These are phyloP conservation scores for Backusella parvicylindrica DNA, from an alignment of 192 early-diverging fungal species.

Conservation along the genomic window DNA sequence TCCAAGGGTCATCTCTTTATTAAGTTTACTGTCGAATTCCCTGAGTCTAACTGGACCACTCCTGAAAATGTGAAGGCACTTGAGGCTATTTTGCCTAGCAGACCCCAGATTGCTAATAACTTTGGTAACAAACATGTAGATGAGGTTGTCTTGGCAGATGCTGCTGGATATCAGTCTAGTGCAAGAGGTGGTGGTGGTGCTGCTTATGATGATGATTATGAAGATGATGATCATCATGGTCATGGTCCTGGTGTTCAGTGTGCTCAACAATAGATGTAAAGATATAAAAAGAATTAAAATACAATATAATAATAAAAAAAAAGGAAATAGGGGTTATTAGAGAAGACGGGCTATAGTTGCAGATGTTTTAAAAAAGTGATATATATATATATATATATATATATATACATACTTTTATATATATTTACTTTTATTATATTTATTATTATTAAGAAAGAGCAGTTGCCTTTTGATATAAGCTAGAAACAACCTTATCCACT, in stretches of 20 bases:
- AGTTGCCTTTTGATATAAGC: conserved; percentile 86
- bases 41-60: conserved; percentile 73
- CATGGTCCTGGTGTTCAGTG: conserved; percentile 32
- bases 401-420: not conserved
- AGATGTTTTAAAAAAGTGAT: not conserved
- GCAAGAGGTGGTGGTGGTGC: not conserved
- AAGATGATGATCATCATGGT: conserved; percentile 6
- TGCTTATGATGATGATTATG: conserved; percentile 22
- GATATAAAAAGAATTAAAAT: not conserved
- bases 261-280: conserved; percentile 24
- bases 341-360: too few relatives aligned
- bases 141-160: conserved; percentile 71
- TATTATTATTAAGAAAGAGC: not conserved
- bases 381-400: not conserved
- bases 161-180: conserved; percentile 24
- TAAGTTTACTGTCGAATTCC: conserved; percentile 94
- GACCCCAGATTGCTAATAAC: conserved; percentile 46
- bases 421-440: not conserved
- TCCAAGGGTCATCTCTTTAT: conserved; percentile 91
- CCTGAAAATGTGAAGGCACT: conserved; percentile 70
- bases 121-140: conserved; percentile 63
- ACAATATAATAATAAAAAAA: not conserved
- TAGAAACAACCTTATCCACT: conserved; percentile 92
- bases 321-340: not conserved
- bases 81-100: conserved; percentile 78